A percentile compares a stretch with the other conserved stretches of the same genome.
phyloP scores from a whole-genome alignment of 192 early-diverging fungal species.

The Podila epigama region DNA sequence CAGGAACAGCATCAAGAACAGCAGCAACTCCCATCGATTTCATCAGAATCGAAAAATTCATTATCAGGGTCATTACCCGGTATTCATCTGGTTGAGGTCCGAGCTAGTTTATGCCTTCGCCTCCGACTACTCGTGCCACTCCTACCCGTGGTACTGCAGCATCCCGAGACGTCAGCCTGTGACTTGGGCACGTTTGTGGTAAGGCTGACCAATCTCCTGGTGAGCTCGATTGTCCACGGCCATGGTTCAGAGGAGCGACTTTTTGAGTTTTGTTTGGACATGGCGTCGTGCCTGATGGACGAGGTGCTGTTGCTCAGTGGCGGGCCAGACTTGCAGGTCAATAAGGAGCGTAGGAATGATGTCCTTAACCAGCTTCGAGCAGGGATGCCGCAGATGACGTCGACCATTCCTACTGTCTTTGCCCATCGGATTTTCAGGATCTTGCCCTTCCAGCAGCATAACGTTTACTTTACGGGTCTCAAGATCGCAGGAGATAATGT shows the following conservation, averaged over 20 bases:
- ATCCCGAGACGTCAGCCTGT: slow-evolving; percentile 51
- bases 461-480: slow-evolving; percentile 59
- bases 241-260: slow-evolving; percentile 60
- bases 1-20: neutral
- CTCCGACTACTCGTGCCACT: slow-evolving; percentile 56
- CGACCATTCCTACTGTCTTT: slow-evolving; percentile 56
- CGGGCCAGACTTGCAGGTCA: slow-evolving; percentile 2
- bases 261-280: slow-evolving; percentile 64
- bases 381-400: slow-evolving; percentile 31
- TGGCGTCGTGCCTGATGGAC: slow-evolving; percentile 61
- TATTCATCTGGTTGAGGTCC: slow-evolving; percentile 28
- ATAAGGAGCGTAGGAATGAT: slow-evolving; percentile 52
- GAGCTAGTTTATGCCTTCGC: slow-evolving; percentile 53
- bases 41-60: neutral
- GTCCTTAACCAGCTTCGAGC: slow-evolving; percentile 49
- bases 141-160: slow-evolving; percentile 55
- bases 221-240: slow-evolving; percentile 57
- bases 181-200: slow-evolving; percentile 53
- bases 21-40: neutral
- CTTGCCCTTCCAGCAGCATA: slow-evolving; percentile 61
- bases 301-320: slow-evolving; percentile 27
- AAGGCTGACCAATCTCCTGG: slow-evolving; percentile 52
- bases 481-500: slow-evolving; percentile 29
- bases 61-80: neutral
- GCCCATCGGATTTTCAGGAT: slow-evolving; percentile 57